A percentile compares a stretch with the other conserved stretches of the same genome.
Conservation (phyloP, 1,284 basidiomycete species). For the Fomes fomentarius region DNA sequence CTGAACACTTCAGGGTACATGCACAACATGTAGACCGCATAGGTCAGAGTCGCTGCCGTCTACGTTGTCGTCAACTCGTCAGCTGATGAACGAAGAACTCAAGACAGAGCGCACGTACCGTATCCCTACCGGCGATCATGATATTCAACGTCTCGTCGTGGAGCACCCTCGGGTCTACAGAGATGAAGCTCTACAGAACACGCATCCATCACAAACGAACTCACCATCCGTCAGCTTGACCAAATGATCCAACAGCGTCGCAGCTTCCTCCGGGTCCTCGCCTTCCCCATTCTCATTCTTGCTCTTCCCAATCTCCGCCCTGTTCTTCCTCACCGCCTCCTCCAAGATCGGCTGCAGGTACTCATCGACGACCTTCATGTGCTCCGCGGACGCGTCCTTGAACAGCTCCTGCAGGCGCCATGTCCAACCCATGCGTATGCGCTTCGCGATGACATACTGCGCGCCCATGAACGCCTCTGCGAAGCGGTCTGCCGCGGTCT, state of each 20-base stretch:
- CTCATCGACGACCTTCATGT: conserved; percentile 25
- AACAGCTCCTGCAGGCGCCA: conserved; percentile 23
- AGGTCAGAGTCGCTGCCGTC: conserved; percentile 42
- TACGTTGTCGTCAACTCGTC: conserved; percentile 14
- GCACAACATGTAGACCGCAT: conserved; percentile 44
- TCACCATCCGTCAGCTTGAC: conserved; percentile 37
- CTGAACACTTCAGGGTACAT: conserved; percentile 39
- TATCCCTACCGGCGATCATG: conserved; percentile 44
- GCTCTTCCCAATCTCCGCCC: conserved; percentile 22
- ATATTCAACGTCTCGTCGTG: conserved; percentile 46
- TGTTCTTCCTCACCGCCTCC: conserved; percentile 38
- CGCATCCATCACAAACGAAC: not conserved
- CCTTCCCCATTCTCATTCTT: conserved; percentile 19
- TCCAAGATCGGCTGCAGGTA: conserved; percentile 44
- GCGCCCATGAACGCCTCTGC: conserved; percentile 42
- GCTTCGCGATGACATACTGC: conserved; percentile 35
- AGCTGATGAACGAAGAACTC: not conserved
- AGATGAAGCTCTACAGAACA: not conserved
- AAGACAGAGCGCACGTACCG: conserved; percentile 28
- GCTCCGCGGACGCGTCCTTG: conserved; percentile 9
- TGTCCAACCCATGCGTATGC: conserved; percentile 36
- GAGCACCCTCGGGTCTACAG: conserved; percentile 27
- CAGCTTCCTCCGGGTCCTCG: conserved; percentile 26
- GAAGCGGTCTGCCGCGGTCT: conserved; percentile 35
- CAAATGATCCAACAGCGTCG: conserved; percentile 44